A percentile compares a stretch with the other conserved stretches of the same genome.
Conservation (phyloP, 495 filamentous ascomycete genomes). For the Sphaerosporella brunnea region DNA sequence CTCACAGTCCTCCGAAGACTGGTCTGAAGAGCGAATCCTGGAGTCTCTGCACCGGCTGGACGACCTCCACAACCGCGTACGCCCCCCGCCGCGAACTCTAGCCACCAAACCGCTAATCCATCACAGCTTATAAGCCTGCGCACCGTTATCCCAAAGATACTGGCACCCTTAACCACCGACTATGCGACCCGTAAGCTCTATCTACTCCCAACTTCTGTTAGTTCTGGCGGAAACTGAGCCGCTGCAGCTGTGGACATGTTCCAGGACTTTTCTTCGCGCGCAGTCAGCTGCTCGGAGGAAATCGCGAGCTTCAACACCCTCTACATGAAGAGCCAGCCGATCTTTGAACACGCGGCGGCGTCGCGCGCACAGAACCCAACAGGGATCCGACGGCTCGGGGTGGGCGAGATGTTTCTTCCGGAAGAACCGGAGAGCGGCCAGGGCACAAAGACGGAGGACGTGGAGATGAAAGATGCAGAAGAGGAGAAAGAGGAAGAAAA, state of each 20-base stretch:
- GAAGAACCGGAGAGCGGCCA: slow-evolving; percentile 9
- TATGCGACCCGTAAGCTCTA: slow-evolving; percentile 18
- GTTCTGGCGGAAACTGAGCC: neutral
- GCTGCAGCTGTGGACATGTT: slow-evolving; percentile 4
- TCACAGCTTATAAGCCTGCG: slow-evolving; percentile 19
- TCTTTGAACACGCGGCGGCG: slow-evolving; percentile 16
- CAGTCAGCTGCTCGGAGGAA: slow-evolving; percentile 17
- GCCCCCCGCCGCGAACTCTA: neutral
- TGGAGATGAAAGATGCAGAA: slow-evolving; percentile 8
- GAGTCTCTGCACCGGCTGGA: slow-evolving; percentile 21
- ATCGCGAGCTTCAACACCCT: slow-evolving; percentile 18
- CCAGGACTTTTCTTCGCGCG: slow-evolving; percentile 18
- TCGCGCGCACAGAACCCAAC: slow-evolving; percentile 9
- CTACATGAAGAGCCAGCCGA: slow-evolving; percentile 10
- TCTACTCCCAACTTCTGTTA: neutral
- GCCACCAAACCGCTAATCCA: neutral
- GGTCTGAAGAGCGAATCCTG: slow-evolving; percentile 16
- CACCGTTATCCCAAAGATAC: slow-evolving; percentile 21
- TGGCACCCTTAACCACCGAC: slow-evolving; percentile 12
- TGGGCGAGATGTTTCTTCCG: slow-evolving; percentile 19
- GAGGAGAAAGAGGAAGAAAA: slow-evolving; percentile 9
- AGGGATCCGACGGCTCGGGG: slow-evolving; percentile 11
- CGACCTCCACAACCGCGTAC: slow-evolving; percentile 21
- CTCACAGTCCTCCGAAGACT: neutral
- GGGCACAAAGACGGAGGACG: slow-evolving; percentile 2